Conservation (phyloP, 2,329 filamentous ascomycete species). For the Fusarium begoniae region DNA sequence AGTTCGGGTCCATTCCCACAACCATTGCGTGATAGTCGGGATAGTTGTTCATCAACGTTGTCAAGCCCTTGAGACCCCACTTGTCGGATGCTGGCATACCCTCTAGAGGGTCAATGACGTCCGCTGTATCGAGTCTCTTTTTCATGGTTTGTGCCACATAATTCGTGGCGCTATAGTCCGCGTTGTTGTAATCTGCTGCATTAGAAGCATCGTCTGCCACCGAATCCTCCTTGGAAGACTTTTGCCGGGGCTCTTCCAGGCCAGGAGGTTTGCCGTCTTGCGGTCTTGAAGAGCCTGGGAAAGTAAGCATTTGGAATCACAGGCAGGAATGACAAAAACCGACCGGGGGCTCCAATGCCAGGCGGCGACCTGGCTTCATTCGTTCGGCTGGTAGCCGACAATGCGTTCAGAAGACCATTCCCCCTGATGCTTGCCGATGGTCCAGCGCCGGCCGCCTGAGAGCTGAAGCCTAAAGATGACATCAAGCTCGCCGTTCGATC, state of each 20-base stretch:
- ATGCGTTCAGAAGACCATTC: slow-evolving; percentile 70
- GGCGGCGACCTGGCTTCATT: slow-evolving; percentile 60
- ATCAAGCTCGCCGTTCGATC: slow-evolving; percentile 63
- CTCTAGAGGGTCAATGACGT: slow-evolving; percentile 65
- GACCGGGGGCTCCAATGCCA: slow-evolving; percentile 52
- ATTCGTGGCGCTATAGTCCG: neutral
- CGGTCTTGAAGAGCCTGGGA: slow-evolving; percentile 49
- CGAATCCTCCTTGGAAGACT: slow-evolving; percentile 54
- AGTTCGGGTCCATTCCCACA: slow-evolving; percentile 66
- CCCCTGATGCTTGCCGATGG: slow-evolving; percentile 57
- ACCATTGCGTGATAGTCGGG: slow-evolving; percentile 70
- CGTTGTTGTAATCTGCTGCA: slow-evolving; percentile 59
- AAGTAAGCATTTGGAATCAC: slow-evolving; percentile 34
- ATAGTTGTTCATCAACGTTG: slow-evolving; percentile 70
- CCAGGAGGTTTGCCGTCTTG: slow-evolving; percentile 55
- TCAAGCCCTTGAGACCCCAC: slow-evolving; percentile 71
- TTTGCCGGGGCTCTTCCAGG: slow-evolving; percentile 56
- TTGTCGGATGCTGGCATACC: slow-evolving; percentile 71
- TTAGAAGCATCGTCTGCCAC: slow-evolving; percentile 51
- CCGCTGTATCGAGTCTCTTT: slow-evolving; percentile 49
- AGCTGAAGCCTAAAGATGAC: slow-evolving; percentile 63
- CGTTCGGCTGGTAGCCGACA: slow-evolving; percentile 67
- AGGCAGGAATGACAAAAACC: neutral
- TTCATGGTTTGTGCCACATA: neutral
- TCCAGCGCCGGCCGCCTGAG: slow-evolving; percentile 52